Conservation (phyloP, 169 alveolate genomes). For the Eimeria praecox region DNA sequence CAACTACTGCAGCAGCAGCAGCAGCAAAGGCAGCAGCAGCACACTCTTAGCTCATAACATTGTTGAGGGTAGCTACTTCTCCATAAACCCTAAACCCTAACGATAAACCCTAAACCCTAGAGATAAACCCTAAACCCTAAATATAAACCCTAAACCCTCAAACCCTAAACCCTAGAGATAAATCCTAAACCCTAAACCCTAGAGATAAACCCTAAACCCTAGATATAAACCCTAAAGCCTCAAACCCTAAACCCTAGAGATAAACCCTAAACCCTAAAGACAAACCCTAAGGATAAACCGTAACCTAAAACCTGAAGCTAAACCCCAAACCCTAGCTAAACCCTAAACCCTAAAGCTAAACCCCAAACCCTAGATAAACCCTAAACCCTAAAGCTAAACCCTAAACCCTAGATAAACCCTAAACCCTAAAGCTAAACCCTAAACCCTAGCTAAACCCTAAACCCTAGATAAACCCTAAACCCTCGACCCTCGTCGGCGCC, state of each 20-base stretch:
- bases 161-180: too few species aligned
- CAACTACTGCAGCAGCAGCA: too few species aligned
- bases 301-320: conserved; percentile 3
- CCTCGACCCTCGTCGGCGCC: background rate
- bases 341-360: background rate
- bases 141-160: too few species aligned
- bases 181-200: too few species aligned
- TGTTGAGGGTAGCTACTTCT: background rate
- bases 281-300: background rate
- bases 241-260: too few species aligned
- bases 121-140: too few species aligned
- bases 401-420: conserved; percentile 3
- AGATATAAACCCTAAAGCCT: background rate
- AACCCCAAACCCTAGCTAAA: background rate
- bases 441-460: background rate
- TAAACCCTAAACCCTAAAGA: background rate
- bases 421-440: background rate
- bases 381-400: background rate
- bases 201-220: background rate
- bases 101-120: too few species aligned
- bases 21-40: background rate
- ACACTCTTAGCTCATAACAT: background rate
- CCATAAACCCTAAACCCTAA: background rate
- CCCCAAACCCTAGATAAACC: conserved; percentile 8
- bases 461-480: background rate